phyloP scores from a whole-genome alignment of 495 filamentous ascomycete species.

The Xylaria acuta region DNA sequence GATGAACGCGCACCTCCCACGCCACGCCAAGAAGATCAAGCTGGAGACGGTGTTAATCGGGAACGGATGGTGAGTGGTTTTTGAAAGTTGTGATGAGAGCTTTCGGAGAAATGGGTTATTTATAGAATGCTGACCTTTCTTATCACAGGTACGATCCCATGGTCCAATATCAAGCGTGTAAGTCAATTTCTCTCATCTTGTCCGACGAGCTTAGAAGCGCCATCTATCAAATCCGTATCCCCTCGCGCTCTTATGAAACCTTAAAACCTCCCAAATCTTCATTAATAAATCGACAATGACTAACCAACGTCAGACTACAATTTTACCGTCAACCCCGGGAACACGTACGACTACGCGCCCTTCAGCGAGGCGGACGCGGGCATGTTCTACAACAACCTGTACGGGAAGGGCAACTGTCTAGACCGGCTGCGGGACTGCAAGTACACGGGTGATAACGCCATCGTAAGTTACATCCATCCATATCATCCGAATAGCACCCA shows the following conservation, averaged over 20 bases:
- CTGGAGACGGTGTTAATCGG: conserved; percentile 63
- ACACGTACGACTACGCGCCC: conserved; percentile 65
- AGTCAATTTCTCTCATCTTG: background rate
- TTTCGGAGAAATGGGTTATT: no score
- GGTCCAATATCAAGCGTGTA: conserved; percentile 64
- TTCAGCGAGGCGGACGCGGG: conserved; percentile 53
- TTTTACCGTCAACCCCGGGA: conserved; percentile 61
- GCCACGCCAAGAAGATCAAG: conserved; percentile 57
- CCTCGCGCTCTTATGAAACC: background rate
- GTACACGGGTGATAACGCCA: conserved; percentile 33
- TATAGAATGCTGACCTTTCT: background rate
- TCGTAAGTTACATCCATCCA: no score
- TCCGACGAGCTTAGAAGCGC: background rate
- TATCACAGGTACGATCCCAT: conserved; percentile 55
- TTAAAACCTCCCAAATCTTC: background rate
- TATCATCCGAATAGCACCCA: no score
- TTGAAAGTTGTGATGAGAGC: background rate
- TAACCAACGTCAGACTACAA: conserved; percentile 55
- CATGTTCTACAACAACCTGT: conserved; percentile 66
- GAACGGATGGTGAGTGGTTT: conserved; percentile 39
- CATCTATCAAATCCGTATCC: no score
- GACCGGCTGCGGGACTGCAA: conserved; percentile 62
- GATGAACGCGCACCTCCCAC: conserved; percentile 64
- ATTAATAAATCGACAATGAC: background rate
- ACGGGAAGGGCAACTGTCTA: conserved; percentile 67